Evolutionary conservation across 2,329 filamentous ascomycete genomes (phyloP), one percentile per base, ranked within the genome.

Genomic region (Dactylonectria macrodidyma): DNA sequence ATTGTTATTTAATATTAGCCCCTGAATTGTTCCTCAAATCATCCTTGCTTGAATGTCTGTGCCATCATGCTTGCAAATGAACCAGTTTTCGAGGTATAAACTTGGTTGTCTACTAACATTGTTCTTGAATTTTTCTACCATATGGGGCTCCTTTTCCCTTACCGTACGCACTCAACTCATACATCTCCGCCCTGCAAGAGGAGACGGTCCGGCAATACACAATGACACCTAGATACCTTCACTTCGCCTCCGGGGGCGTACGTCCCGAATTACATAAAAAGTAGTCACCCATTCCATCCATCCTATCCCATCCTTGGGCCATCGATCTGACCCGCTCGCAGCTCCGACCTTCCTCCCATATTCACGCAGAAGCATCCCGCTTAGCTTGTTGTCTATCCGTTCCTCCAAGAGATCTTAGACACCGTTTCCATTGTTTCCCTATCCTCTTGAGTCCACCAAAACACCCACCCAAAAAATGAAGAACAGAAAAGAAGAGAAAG

Each of bases 101-200:
- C 19, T 9, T 12, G 14, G 50, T 34, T 36, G 52, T 65, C 57
- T 65, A 61, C 22, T 38, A 41, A 51, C 46, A 30, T 48, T 50
- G 19, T n/a, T 57, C 57, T 56, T 56, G 51, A 61, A 7, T 30
- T 57, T 57, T 46, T 60, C 36, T 61, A 56, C 34, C 34, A 47
- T 61, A 8, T 52, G 24, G 33, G 26, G n/a, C 46, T 33, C 26
- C 38, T 64, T 60, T 55, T 26, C 47, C 34, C 48, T 54, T 34
- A 38, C 51, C 33, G 10, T 62, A 58, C 58, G 36, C 19, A 60
- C n/a, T 14, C 26, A 24, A 24, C 50, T 33, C 52, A 66, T 48
- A 48, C 24, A 46, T 52, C 34, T 36, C 11, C 52, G 46, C 58
- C 58, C 34, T 41, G 11, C n/a, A 26, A 56, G 58, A 61, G 51